A percentile compares a stretch with the other conserved stretches of the same genome.
Evolutionary conservation across 768 basidiomycete genomes (phyloP).

Genomic region (Pleurotus djamor): DNA sequence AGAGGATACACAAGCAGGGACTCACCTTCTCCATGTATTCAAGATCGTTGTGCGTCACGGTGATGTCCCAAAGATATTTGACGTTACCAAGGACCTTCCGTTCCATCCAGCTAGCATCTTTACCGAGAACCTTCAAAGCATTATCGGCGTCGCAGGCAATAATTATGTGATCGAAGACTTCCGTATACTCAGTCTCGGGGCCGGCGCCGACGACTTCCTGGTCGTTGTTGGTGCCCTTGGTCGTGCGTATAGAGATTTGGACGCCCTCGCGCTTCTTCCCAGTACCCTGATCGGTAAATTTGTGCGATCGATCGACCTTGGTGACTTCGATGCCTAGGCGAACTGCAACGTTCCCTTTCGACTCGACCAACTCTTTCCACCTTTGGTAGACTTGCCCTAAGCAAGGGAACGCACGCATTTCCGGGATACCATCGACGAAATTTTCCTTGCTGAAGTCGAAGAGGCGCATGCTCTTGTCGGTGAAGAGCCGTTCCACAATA

Average conservation of each 20-base stretch:
- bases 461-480: conserved; percentile 30
- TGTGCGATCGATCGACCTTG: conserved; percentile 18
- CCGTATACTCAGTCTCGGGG: conserved; percentile 13
- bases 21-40: conserved; percentile 45
- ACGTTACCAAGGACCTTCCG: conserved; percentile 26
- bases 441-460: conserved; percentile 28
- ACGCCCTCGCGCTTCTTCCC: conserved; percentile 14
- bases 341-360: conserved; percentile 21
- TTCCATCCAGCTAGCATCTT: conserved; percentile 24
- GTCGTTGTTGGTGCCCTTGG: conserved; percentile 23
- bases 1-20: neutral
- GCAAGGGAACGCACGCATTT: conserved; percentile 26
- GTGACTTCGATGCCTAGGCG: conserved; percentile 22
- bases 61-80: conserved; percentile 42
- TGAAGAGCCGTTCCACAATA: conserved; percentile 28
- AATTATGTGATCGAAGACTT: conserved; percentile 23
- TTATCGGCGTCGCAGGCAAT: conserved; percentile 26
- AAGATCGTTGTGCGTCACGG: conserved; percentile 47
- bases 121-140: conserved; percentile 19
- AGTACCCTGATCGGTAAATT: conserved; percentile 5
- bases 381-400: conserved; percentile 21
- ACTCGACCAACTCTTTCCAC: conserved; percentile 23
- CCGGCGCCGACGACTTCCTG: conserved; percentile 24
- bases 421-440: conserved; percentile 25
- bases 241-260: conserved; percentile 21